A percentile compares a stretch with the other conserved stretches of the same genome.
Conservation (phyloP, 2,329 filamentous ascomycete genomes). For the Penicillium janthinellum region DNA sequence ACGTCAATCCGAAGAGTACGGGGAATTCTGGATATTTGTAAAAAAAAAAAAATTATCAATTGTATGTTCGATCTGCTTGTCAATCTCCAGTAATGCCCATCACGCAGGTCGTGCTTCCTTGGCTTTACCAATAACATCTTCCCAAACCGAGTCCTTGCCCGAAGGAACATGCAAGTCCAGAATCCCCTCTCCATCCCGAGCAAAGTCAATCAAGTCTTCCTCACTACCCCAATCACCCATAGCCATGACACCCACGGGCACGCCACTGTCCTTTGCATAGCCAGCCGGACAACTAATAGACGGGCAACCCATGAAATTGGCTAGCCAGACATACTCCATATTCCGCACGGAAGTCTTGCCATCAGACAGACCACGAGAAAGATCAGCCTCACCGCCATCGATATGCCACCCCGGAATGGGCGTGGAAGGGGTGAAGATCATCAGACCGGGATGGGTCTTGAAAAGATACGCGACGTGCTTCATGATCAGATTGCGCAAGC, state of each 20-base stretch:
- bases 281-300: slow-evolving; percentile 74
- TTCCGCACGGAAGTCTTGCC: slow-evolving; percentile 70
- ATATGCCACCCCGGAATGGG: slow-evolving; percentile 76
- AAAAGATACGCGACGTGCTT: slow-evolving; percentile 73
- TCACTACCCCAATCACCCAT: slow-evolving; percentile 59
- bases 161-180: slow-evolving; percentile 41
- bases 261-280: slow-evolving; percentile 55
- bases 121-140: slow-evolving; percentile 40
- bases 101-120: slow-evolving; percentile 5
- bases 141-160: slow-evolving; percentile 35
- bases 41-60: no score
- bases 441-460: slow-evolving; percentile 68
- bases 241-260: slow-evolving; percentile 57
- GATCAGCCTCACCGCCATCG: slow-evolving; percentile 61
- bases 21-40: no score
- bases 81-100: not conserved
- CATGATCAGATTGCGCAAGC: slow-evolving; percentile 76
- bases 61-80: not conserved
- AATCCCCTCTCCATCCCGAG: slow-evolving; percentile 54
- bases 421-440: slow-evolving; percentile 77
- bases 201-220: slow-evolving; percentile 55
- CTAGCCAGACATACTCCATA: slow-evolving; percentile 85
- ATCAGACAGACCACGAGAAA: slow-evolving; percentile 67
- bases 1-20: no score
- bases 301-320: slow-evolving; percentile 79